Evolutionary conservation across 163 green algal species (phyloP).

Genomic region (Trebouxia gelatinosa): DNA sequence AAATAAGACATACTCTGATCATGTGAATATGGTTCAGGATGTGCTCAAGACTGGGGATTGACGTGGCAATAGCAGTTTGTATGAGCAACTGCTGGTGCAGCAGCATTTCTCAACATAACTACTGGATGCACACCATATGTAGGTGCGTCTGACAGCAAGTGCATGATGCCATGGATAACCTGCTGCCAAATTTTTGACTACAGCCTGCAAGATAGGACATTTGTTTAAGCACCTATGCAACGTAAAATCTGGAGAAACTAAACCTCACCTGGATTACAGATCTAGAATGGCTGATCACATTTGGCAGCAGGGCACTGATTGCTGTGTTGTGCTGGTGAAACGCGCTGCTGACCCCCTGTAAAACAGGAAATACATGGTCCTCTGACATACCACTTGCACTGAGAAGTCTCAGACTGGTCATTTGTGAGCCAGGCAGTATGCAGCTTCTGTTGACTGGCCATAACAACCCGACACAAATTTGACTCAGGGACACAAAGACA

Average conservation of each 20-base stretch:
- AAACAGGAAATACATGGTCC: too few species aligned
- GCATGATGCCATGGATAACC: neutral
- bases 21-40: too few species aligned
- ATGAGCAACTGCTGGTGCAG: too few species aligned
- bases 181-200: neutral
- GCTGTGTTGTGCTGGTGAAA: neutral
- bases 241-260: neutral
- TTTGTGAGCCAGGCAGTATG: neutral
- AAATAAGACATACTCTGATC: too few species aligned
- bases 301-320: neutral
- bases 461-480: too few species aligned
- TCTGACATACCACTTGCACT: too few species aligned
- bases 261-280: neutral
- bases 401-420: too few species aligned
- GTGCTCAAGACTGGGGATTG: too few species aligned
- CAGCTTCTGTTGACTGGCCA: neutral
- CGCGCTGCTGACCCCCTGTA: neutral
- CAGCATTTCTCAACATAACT: neutral
- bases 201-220: neutral
- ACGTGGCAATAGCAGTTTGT: too few species aligned
- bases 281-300: neutral
- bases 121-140: neutral
- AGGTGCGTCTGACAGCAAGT: neutral
- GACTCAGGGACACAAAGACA: neutral
- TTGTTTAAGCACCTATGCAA: neutral